Evolutionary conservation across 352 stramenopile species (phyloP).

Genomic region (Plasmopara viticola): DNA sequence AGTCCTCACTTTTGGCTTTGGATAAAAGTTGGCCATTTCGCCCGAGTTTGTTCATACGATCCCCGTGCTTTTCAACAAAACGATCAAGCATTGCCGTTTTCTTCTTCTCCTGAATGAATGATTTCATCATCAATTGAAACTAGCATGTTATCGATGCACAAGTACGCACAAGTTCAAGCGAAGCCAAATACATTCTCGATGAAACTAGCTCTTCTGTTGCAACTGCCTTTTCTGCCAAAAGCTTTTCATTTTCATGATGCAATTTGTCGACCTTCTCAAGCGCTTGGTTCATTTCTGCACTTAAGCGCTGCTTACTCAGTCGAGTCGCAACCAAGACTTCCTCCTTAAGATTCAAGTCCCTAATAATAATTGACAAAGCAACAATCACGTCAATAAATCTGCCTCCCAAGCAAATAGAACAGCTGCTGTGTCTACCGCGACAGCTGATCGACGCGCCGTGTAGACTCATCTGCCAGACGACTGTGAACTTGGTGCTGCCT

Average conservation of each 20-base stretch:
- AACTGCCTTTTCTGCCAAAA: conserved; percentile 55
- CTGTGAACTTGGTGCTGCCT: conserved; percentile 62
- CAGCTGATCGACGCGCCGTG: conserved; percentile 51
- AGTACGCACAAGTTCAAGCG: conserved; percentile 41
- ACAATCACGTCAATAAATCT: conserved; percentile 1
- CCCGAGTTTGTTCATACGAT: conserved; percentile 50
- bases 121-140: background rate
- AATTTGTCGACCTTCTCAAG: conserved; percentile 50
- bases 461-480: conserved; percentile 60
- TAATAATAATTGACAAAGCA: conserved; percentile 14
- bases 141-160: no score
- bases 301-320: conserved; percentile 45
- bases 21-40: conserved; percentile 9
- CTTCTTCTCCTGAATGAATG: conserved; percentile 44
- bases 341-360: conserved; percentile 49
- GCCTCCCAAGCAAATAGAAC: background rate
- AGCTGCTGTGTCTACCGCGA: conserved; percentile 28
- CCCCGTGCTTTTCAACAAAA: conserved; percentile 76
- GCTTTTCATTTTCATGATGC: conserved; percentile 54
- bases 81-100: conserved; percentile 67
- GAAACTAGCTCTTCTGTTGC: conserved; percentile 58
- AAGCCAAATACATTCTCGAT: conserved; percentile 65
- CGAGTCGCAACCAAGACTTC: conserved; percentile 43
- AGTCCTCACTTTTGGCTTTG: conserved; percentile 11
- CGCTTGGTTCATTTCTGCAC: conserved; percentile 47